Percentiles rank a stretch among this genome's conserved stretches.
Evolutionary conservation across 179 eudicot species (phyloP).

Genomic region (Silene vulgaris): DNA sequence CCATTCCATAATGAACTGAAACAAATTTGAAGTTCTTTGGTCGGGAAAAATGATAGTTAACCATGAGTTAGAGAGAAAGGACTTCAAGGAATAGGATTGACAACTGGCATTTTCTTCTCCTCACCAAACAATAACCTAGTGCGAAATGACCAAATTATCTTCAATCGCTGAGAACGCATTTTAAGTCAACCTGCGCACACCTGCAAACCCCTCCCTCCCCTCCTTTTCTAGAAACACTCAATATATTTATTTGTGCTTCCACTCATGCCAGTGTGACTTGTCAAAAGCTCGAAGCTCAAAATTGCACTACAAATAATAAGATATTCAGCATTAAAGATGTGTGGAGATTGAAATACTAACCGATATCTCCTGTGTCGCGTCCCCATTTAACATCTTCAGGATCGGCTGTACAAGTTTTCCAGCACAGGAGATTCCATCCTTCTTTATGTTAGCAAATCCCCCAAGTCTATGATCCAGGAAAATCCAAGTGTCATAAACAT

Average conservation of each 20-base stretch:
- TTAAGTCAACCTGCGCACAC: neutral
- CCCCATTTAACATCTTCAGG: constrained; percentile 63
- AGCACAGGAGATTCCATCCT: constrained; percentile 64
- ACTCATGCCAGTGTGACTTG: neutral
- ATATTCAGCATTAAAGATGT: constrained; percentile 6
- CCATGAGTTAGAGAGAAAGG: neutral
- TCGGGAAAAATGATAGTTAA: neutral
- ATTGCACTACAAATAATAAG: neutral
- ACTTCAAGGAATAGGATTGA: neutral
- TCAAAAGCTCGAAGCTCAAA: neutral
- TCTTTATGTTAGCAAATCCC: constrained; percentile 58
- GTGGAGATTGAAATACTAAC: constrained; percentile 38
- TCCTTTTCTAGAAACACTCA: neutral
- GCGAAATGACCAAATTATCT: neutral
- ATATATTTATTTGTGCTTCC: neutral
- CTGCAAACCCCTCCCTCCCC: neutral
- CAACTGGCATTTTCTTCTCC: too few species aligned
- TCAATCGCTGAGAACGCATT: neutral
- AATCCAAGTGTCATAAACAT: constrained; percentile 14
- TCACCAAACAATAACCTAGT: too few species aligned
- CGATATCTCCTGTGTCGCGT: constrained; percentile 48
- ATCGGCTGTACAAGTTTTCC: constrained; percentile 62
- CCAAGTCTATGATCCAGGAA: constrained; percentile 47
- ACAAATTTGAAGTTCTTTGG: neutral
- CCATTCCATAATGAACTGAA: neutral